Conservation (phyloP, 345 rosid genomes). For the Aethionema arabicum region DNA sequence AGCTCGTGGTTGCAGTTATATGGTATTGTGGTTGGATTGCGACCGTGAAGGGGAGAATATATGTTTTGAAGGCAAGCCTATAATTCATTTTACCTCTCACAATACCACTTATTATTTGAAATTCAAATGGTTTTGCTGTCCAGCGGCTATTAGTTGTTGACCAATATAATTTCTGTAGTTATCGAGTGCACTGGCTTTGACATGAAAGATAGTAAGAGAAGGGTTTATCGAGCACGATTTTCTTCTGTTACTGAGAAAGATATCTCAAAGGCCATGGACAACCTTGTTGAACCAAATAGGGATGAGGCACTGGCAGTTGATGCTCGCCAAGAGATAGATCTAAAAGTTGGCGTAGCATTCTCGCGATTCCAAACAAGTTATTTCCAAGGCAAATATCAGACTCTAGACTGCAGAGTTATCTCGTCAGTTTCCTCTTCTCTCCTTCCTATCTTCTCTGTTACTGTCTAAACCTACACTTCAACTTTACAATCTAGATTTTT, state of each 20-base stretch:
- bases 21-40: constrained; percentile 96
- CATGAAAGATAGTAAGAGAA: constrained; percentile 54
- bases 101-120: constrained; percentile 16
- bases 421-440: constrained; percentile 65
- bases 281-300: constrained; percentile 77
- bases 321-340: constrained; percentile 99
- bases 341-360: constrained; percentile 98
- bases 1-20: constrained; percentile 76
- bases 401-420: constrained; percentile 90
- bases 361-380: constrained; percentile 88
- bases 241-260: constrained; percentile 97
- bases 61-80: constrained; percentile 81
- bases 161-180: constrained; percentile 47
- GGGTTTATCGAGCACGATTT: constrained; percentile 77
- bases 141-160: constrained; percentile 20
- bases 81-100: constrained; percentile 11
- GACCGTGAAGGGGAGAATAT: constrained; percentile 99
- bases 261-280: constrained; percentile 81
- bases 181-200: constrained; percentile 76
- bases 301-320: constrained; percentile 93
- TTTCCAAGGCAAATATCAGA: constrained; percentile 96
- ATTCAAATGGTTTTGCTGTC: constrained; percentile 20
- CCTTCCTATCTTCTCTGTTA: constrained; percentile 17
- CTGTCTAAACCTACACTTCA: background rate
- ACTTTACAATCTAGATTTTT: constrained; percentile 1